Percentiles rank a stretch among this genome's conserved stretches.
Evolutionary conservation across 495 filamentous ascomycete species (phyloP).

Genomic region (Cercophora samala): DNA sequence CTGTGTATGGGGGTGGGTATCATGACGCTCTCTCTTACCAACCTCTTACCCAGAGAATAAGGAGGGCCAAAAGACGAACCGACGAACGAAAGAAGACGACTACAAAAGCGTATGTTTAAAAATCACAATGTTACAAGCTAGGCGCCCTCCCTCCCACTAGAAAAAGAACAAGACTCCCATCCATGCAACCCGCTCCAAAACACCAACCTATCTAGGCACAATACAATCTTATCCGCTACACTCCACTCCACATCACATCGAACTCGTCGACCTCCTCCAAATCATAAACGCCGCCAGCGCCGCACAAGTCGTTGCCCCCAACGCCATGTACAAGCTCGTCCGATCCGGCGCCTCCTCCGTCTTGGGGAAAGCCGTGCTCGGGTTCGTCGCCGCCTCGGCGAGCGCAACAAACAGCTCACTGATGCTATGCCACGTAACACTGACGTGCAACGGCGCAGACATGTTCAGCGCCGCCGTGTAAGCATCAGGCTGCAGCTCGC

Average conservation of each 20-base stretch:
- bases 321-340: conserved; percentile 78
- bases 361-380: conserved; percentile 81
- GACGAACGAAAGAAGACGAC: background rate
- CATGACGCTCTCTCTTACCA: conserved; percentile 15
- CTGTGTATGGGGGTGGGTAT: conserved; percentile 18
- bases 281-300: conserved; percentile 77
- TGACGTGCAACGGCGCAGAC: conserved; percentile 86
- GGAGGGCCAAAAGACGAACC: background rate
- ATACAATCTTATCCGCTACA: background rate
- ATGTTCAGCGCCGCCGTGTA: conserved; percentile 80
- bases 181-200: background rate
- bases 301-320: conserved; percentile 76
- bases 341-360: conserved; percentile 80
- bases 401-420: conserved; percentile 81
- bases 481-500: conserved; percentile 86
- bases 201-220: too few relatives aligned
- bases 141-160: too few relatives aligned
- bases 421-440: conserved; percentile 85
- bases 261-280: conserved; percentile 49
- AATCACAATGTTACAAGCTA: too few relatives aligned
- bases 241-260: conserved; percentile 7
- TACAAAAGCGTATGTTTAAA: too few relatives aligned
- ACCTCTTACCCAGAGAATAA: background rate
- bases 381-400: conserved; percentile 87
- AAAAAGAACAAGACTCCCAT: background rate